A percentile compares a stretch with the other conserved stretches of the same genome.
phyloP scores from a whole-genome alignment of 2,329 filamentous ascomycete species.

The Cercospora sp. region DNA sequence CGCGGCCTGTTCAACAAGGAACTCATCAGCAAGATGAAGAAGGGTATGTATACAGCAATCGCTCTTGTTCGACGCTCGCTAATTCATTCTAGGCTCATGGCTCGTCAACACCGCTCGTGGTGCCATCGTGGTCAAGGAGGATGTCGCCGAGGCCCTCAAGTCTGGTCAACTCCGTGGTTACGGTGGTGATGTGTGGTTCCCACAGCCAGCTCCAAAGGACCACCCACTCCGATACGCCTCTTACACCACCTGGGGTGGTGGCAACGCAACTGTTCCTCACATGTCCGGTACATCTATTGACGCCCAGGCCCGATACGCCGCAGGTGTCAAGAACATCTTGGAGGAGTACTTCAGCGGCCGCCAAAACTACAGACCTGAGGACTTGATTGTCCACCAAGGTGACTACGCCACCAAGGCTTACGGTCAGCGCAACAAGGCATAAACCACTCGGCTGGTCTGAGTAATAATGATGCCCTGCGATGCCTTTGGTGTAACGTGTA shows the following conservation, averaged over 20 bases:
- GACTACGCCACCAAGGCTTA: conserved; percentile 96
- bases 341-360: conserved; percentile 86
- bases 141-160: conserved; percentile 91
- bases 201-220: conserved; percentile 90
- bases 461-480: conserved; percentile 6
- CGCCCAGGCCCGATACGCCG: conserved; percentile 73
- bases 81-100: conserved; percentile 69
- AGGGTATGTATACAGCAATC: conserved; percentile 56
- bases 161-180: conserved; percentile 87
- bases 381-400: conserved; percentile 85
- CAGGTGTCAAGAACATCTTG: conserved; percentile 76
- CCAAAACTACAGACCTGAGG: conserved; percentile 84
- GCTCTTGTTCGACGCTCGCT: neutral
- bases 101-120: conserved; percentile 98
- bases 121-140: conserved; percentile 99
- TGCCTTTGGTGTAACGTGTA: conserved; percentile 18
- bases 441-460: conserved; percentile 14
- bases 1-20: conserved; percentile 98
- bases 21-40: conserved; percentile 98
- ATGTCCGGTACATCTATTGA: conserved; percentile 99
- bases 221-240: conserved; percentile 83
- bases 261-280: conserved; percentile 98
- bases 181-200: conserved; percentile 92
- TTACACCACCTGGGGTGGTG: conserved; percentile 91
- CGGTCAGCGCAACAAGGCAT: conserved; percentile 59